These are phyloP conservation scores for Articulospora tetracladia DNA, from an alignment of 495 filamentous ascomycete species.

Conservation along the genomic window DNA sequence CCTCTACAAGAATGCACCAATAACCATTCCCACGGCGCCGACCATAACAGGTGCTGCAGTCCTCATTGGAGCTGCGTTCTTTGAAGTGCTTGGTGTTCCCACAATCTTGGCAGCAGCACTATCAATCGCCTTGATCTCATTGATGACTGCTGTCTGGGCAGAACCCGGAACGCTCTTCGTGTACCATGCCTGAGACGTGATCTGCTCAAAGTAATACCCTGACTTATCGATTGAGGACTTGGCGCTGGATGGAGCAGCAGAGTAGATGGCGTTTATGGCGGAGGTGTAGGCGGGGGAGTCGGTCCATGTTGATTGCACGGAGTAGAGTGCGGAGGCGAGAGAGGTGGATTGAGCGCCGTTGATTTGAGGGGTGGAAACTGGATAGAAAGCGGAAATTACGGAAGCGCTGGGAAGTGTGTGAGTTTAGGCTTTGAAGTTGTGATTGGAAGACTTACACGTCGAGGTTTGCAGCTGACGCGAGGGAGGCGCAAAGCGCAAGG, in stretches of 20 bases:
- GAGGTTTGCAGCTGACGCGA: not conserved
- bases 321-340: conserved; percentile 26
- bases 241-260: conserved; percentile 38
- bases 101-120: conserved; percentile 7
- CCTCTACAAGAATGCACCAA: conserved; percentile 2
- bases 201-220: not conserved
- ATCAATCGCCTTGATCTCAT: conserved; percentile 3
- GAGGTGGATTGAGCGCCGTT: conserved; percentile 7
- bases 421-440: not conserved
- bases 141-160: conserved; percentile 3
- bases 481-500: conserved; percentile 2
- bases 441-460: conserved; percentile 4
- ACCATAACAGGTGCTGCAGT: not conserved
- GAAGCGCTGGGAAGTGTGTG: conserved; percentile 7
- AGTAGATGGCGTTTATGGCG: conserved; percentile 43
- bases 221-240: conserved; percentile 18
- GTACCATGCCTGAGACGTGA: conserved; percentile 13
- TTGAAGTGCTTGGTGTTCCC: conserved; percentile 2
- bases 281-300: conserved; percentile 38
- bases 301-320: conserved; percentile 44
- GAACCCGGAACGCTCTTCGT: conserved; percentile 7
- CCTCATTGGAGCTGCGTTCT: not conserved
- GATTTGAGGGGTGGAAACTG: conserved; percentile 3
- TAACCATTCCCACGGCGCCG: conserved; percentile 5
- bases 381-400: conserved; percentile 13